Evolutionary conservation across 768 basidiomycete species (phyloP), one percentile per base, ranked within the genome.

Genomic region (Suillus subalutaceus): DNA sequence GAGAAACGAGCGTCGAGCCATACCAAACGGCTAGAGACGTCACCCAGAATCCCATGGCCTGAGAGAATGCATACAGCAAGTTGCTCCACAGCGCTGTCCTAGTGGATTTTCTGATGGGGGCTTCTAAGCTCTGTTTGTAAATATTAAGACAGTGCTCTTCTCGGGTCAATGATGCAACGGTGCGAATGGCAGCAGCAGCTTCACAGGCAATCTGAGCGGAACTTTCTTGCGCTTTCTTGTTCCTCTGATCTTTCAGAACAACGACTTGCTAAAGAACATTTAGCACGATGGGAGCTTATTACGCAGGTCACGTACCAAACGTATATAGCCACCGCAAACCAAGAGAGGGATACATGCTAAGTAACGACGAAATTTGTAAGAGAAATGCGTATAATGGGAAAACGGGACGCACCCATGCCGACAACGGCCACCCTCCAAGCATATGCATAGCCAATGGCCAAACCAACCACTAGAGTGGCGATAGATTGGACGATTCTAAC

Each of bases 191-290:
- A 12, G 85, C 91, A 40, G 94, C 93, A 38, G 94, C 94, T 77
- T 98, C 96, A 69, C 94, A 96, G 46, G 96, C 96, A 20, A 96
- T 74, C 66, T 97, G 94, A 8, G 96, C 93, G 32, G 92, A 93
- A 7, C 77, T 77, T 71, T 90, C 92, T 73, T 98, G 93, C 0
- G 89, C 82, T 70, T 83, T 83, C 79, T 93, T 94, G 82, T 94
- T 94, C 68, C 81, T 77, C 73, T 92, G 86, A 72, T 93, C 94
- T 75, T 96, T 97, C 67, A 96, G 79, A 0, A 94, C 92, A 66
- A 97, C 93, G 48, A 97, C 91, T 40, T 86, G 89, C 83, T 90
- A 59, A 40, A 52, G 43, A 20, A 23, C 50, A 67, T 58, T 23
- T 58, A 58, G 15, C 15, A 16, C 37, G 15, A 38, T 10, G 26